These are phyloP conservation scores for Strobilomyces confusus DNA, from an alignment of 768 basidiomycete species.

Conservation along the genomic window DNA sequence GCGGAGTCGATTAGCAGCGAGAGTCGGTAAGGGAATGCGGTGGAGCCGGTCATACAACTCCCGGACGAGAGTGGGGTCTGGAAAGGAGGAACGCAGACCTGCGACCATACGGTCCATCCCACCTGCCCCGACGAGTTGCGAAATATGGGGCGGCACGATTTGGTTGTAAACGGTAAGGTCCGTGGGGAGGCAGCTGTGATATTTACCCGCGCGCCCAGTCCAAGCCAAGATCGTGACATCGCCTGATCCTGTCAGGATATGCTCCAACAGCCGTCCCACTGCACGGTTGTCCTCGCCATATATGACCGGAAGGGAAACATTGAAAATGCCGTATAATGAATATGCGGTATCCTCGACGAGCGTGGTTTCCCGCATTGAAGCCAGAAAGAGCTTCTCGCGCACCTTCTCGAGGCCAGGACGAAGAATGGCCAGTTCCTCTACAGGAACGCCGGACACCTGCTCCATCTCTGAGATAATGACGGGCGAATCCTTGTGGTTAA, in stretches of 20 bases:
- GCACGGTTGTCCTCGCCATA: slow-evolving; percentile 10
- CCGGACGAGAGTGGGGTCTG: background rate
- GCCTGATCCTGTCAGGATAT: slow-evolving; percentile 7
- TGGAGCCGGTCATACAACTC: background rate
- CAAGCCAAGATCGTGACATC: slow-evolving; percentile 15
- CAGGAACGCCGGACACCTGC: background rate
- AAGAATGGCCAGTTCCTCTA: background rate
- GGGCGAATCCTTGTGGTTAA: slow-evolving; percentile 1
- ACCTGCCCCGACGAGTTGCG: background rate
- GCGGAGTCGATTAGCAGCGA: background rate
- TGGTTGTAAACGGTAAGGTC: slow-evolving; percentile 1
- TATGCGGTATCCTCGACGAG: slow-evolving; percentile 7
- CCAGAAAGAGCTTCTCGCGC: slow-evolving; percentile 18
- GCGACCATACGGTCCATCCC: background rate
- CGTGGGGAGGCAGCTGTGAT: slow-evolving; percentile 8
- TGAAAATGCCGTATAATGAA: slow-evolving; percentile 15
- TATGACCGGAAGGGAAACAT: background rate
- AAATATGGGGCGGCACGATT: background rate
- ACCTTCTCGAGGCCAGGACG: slow-evolving; percentile 7
- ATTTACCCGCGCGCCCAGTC: slow-evolving; percentile 6
- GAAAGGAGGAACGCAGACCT: slow-evolving; percentile 23
- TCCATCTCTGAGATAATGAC: slow-evolving; percentile 8
- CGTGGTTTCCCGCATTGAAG: slow-evolving; percentile 8
- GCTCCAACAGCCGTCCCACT: slow-evolving; percentile 13
- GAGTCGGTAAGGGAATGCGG: background rate